These are phyloP conservation scores for Pseudotulostoma volvatum DNA, from an alignment of 495 filamentous ascomycete species.

Conservation along the genomic window DNA sequence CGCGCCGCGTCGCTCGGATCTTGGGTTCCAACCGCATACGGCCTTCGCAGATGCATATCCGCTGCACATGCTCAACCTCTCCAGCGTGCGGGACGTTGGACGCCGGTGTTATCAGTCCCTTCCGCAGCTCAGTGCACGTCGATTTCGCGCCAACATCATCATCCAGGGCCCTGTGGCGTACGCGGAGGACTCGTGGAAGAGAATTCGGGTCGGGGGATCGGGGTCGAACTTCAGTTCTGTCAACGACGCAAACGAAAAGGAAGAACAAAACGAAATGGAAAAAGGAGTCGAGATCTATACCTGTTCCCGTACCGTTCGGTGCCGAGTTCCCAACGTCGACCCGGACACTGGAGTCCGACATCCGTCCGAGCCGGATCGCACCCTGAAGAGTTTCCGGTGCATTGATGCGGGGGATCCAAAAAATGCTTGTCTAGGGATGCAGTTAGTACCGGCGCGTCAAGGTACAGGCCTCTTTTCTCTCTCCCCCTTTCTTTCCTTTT, in stretches of 20 bases:
- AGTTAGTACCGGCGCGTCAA: constrained; percentile 45
- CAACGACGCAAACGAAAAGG: constrained; percentile 10
- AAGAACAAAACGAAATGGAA: constrained; percentile 3
- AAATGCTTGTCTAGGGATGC: constrained; percentile 71
- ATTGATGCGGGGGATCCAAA: constrained; percentile 59
- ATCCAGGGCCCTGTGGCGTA: constrained; percentile 46
- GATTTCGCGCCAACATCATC: constrained; percentile 79
- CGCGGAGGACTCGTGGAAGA: constrained; percentile 67
- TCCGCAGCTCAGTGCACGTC: constrained; percentile 43
- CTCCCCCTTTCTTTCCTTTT: neutral
- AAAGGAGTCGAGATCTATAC: constrained; percentile 30
- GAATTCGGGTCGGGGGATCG: constrained; percentile 37
- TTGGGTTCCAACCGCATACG: constrained; percentile 61
- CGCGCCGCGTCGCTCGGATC: constrained; percentile 48
- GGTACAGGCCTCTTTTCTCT: constrained; percentile 4
- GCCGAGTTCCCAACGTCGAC: constrained; percentile 72
- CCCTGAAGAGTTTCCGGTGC: constrained; percentile 48
- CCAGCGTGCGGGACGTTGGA: constrained; percentile 50
- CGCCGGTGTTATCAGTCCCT: constrained; percentile 35
- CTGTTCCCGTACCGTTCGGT: constrained; percentile 60
- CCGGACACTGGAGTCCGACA: constrained; percentile 56
- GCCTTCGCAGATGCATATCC: constrained; percentile 87
- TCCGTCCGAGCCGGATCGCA: constrained; percentile 51
- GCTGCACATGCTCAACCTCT: constrained; percentile 61
- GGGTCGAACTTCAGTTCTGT: neutral